Evolutionary conservation across 768 basidiomycete genomes (phyloP), one percentile per base, ranked within the genome.

Genomic region (Exsudoporus frostii): DNA sequence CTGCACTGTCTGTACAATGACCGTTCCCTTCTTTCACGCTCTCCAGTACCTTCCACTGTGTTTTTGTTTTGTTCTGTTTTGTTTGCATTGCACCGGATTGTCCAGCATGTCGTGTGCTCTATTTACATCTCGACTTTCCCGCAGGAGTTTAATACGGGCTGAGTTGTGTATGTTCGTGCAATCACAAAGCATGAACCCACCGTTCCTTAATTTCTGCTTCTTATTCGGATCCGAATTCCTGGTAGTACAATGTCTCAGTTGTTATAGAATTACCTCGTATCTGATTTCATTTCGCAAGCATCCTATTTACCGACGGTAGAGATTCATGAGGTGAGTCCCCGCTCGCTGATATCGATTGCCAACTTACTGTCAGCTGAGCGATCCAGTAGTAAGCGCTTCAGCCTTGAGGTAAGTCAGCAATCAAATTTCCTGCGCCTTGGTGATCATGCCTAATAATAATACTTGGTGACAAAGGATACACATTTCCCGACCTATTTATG

Each of bases 1-100:
- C 67, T 19, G 38, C 58, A 37, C 55, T 68, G 7, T 25, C 58
- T 7, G 60, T 58, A 4, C 66, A 60, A 65, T 69, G 53, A 67
- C 54, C 53, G 3, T 45, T 39, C 46, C 4, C 22, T 17, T 45
- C 33, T 13, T 42, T 42, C 37, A 22, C 43, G 27, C 39, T 49
- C 49, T 41, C 37, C 45, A 27, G 17, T 40, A 19, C 32, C 15
- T 30, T 25, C 14, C 13, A 32, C 32, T 17, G 11, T 45, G 29
- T 44, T 43, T 39, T 32, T 15, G n/a, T n/a, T n/a, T 43, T 36
- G 29, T 32, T 39, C 43, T 46, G 17, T 24, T 46, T 24, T 46
- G 24, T 34, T 25, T 41, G 41, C 55, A 58, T 48, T 40, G 30
- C 44, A 52, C 51, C n/a, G 59, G 59, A 65, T 59, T 45, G 45